Percentiles rank a stretch among this genome's conserved stretches.
Evolutionary conservation across 371 early-diverging fungal species (phyloP).

Genomic region (Actinomortierella ambigua): DNA sequence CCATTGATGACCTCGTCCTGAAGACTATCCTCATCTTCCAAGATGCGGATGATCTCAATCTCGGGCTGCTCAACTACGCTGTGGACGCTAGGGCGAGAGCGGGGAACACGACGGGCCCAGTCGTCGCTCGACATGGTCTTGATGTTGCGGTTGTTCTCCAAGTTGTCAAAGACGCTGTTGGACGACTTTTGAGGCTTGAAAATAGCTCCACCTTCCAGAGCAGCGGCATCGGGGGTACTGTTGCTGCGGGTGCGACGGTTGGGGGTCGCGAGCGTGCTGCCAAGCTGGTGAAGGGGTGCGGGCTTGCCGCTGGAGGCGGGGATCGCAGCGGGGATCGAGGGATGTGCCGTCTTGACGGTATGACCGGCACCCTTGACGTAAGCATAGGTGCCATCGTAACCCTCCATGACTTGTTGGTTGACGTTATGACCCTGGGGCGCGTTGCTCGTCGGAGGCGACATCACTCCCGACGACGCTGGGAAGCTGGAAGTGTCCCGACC

Average conservation of each 20-base stretch:
- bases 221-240: slow-evolving; percentile 43
- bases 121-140: slow-evolving; percentile 47
- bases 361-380: slow-evolving; percentile 27
- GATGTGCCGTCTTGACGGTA: slow-evolving; percentile 15
- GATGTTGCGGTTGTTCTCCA: slow-evolving; percentile 36
- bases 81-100: slow-evolving; percentile 43
- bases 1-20: slow-evolving; percentile 89
- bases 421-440: slow-evolving; percentile 47
- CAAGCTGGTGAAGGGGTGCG: slow-evolving; percentile 10
- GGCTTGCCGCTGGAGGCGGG: slow-evolving; percentile 2
- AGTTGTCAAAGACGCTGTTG: slow-evolving; percentile 44
- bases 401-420: slow-evolving; percentile 42
- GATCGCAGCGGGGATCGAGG: slow-evolving; percentile 18
- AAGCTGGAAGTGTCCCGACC: slow-evolving; percentile 34
- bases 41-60: slow-evolving; percentile 40
- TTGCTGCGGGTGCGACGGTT: slow-evolving; percentile 41
- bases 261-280: slow-evolving; percentile 6
- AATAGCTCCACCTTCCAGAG: slow-evolving; percentile 24
- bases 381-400: slow-evolving; percentile 36
- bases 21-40: slow-evolving; percentile 66
- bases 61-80: slow-evolving; percentile 47
- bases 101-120: slow-evolving; percentile 37
- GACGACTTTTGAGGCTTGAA: slow-evolving; percentile 44
- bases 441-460: slow-evolving; percentile 48
- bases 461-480: slow-evolving; percentile 30